Evolutionary conservation across 2,329 filamentous ascomycete species (phyloP), one percentile per base, ranked within the genome.

Genomic region (Stemphylium vesicarium): DNA sequence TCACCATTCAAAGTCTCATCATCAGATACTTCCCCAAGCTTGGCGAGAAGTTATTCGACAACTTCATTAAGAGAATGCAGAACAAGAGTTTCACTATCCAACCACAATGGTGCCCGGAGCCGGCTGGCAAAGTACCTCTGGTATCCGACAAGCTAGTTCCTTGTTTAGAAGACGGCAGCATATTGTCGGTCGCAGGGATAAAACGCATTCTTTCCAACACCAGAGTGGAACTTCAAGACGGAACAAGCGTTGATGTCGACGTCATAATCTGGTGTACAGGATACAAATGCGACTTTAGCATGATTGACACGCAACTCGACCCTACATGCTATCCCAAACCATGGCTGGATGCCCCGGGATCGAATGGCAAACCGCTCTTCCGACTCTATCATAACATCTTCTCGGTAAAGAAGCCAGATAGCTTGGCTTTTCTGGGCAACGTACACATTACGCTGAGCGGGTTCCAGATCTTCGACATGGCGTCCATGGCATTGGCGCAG

Each of bases 311-410:
- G 13, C 57, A 66, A 1, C 63, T 62, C 26, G 57, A 68, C 42
- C 60, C 53, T 61, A 65, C 59, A 40, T 52, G 41, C 16, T 43
- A 64, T 38, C 50, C 62, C 22, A 48, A 42, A 39, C 18, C 31
- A 38, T 69, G 64, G 65, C 33, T 44, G 24, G 54, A 52, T 9
- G 57, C 45, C 40, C 57, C 64, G 29, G 59, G 68, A 40, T 57
- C 70, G 33, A 50, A 70, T 52, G 57, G 72, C 53, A 61, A 72
- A 59, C 10, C 70, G 0, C 70, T 79, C 0, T 69, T 75, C 3
- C 61, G 74, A 0, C 66, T 82, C 1, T 82, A 78, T 48, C 74
- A 76, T 35, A 80, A 81, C 59, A 60, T 81, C 4, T 79, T 83
- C 56, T 79, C 80, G 1, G 70, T 79, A 0, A 64, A 74, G 20